Evolutionary conservation across 2,329 filamentous ascomycete genomes (phyloP).

Genomic region (Colletotrichum shisoi): DNA sequence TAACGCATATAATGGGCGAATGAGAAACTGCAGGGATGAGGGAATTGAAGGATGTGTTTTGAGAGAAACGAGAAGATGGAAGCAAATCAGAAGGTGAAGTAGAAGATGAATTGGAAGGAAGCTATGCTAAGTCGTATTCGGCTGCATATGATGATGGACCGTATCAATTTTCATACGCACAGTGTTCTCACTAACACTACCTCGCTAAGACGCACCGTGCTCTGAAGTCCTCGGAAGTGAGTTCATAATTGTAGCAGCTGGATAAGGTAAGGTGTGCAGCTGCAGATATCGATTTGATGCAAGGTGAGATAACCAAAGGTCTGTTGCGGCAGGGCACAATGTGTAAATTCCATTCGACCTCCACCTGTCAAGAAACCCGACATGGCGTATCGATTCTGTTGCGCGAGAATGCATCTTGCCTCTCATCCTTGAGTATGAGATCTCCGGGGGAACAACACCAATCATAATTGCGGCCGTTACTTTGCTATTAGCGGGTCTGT

Average conservation of each 20-base stretch:
- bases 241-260: not conserved
- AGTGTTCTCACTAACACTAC: not conserved
- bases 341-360: not conserved
- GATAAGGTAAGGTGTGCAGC: not conserved
- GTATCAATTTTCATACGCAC: not conserved
- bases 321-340: no score
- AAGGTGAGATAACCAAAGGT: accelerated
- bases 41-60: not conserved
- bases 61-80: not conserved
- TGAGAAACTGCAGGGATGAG: no score
- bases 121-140: not conserved
- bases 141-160: not conserved
- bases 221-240: not conserved
- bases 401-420: no score
- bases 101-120: not conserved
- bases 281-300: not conserved
- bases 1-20: no score
- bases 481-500: no score
- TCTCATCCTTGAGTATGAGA: no score
- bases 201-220: not conserved
- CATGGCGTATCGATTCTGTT: no score
- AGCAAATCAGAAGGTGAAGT: not conserved
- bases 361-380: not conserved
- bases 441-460: no score
- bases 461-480: no score